Base-by-base conservation (phyloP, 2,329 filamentous ascomycete species). In the Clonostachys solani region DNA sequence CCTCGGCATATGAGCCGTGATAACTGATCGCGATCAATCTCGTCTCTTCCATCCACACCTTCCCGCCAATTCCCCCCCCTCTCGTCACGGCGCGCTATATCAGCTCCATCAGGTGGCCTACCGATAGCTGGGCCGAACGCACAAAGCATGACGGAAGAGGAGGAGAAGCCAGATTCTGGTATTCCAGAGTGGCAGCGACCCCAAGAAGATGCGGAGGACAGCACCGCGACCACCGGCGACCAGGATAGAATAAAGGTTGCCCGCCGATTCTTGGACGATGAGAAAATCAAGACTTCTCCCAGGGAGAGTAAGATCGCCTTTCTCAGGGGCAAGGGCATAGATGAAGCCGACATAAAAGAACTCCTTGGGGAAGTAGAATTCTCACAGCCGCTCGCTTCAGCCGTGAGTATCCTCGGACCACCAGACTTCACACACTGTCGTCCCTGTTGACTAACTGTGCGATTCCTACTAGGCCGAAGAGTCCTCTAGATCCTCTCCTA, bases 291-390 rank as follows among this genome's bases (percentile, higher is more conserved):
- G 49, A 71, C 85, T 64, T 82, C 86, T 34, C 74, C 86, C 0
- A 74, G 76, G 41, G 85, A 89, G 47, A 84, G 83, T 65, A 95
- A 95, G 69, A 72, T 79, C 17, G 78, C 80, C 8, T 96, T 96
- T 56, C 70, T 96, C 2, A 77, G 84, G 58, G 81, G 80, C 44
- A 96, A 96, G 63, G 89, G 89, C 5, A 70, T 96, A 8, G 69
- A 68, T 5, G 69, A 78, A 5, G 73, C 77, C 33, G 83, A 92
- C 51, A 89, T 95, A 50, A 72, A 88, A 54, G 70, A 72, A 44
- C 71, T 95, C 8, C 67, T 96, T 15, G 60, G 53, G 5, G 59
- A 65, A 16, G 54, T 29, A 29, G 23, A 29, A 29, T 29, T 29
- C 23, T 29, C 23, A 29, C 23, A 29, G 23, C 23, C 23, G 10